A percentile compares a stretch with the other conserved stretches of the same genome.
Conservation (phyloP, 208 protist species). For the Phytomonas francai region DNA sequence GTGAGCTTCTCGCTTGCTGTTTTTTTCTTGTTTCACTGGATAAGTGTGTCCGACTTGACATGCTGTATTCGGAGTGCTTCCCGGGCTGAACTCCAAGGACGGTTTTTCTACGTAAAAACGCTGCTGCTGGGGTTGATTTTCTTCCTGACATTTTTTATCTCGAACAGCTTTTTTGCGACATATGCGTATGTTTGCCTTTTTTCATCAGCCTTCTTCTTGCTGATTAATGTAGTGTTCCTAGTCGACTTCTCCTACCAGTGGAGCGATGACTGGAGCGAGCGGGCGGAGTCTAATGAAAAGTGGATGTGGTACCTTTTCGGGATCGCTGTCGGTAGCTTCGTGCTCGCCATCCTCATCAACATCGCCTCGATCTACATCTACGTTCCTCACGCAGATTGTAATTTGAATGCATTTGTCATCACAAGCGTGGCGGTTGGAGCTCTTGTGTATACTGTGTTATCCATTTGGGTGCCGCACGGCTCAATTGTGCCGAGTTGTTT, state of each 20-base stretch:
- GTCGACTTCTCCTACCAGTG: slow-evolving; percentile 93
- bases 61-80: slow-evolving; percentile 76
- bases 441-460: slow-evolving; percentile 70
- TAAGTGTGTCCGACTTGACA: slow-evolving; percentile 78
- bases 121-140: slow-evolving; percentile 58
- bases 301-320: slow-evolving; percentile 84
- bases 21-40: slow-evolving; percentile 81
- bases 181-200: slow-evolving; percentile 86
- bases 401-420: slow-evolving; percentile 80
- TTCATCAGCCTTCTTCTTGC: slow-evolving; percentile 66
- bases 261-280: slow-evolving; percentile 87
- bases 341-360: slow-evolving; percentile 33
- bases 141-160: slow-evolving; percentile 69
- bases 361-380: slow-evolving; percentile 67
- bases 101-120: slow-evolving; percentile 78
- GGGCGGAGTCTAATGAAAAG: slow-evolving; percentile 69
- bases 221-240: slow-evolving; percentile 90
- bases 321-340: slow-evolving; percentile 37
- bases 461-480: slow-evolving; percentile 81
- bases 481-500: slow-evolving; percentile 89
- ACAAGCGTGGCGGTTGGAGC: slow-evolving; percentile 68
- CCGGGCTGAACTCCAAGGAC: slow-evolving; percentile 61
- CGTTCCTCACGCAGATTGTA: slow-evolving; percentile 73
- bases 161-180: slow-evolving; percentile 73
- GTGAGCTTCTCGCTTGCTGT: slow-evolving; percentile 71